Evolutionary conservation across 2,329 filamentous ascomycete genomes (phyloP).

Genomic region (Phialemoniopsis sp.): DNA sequence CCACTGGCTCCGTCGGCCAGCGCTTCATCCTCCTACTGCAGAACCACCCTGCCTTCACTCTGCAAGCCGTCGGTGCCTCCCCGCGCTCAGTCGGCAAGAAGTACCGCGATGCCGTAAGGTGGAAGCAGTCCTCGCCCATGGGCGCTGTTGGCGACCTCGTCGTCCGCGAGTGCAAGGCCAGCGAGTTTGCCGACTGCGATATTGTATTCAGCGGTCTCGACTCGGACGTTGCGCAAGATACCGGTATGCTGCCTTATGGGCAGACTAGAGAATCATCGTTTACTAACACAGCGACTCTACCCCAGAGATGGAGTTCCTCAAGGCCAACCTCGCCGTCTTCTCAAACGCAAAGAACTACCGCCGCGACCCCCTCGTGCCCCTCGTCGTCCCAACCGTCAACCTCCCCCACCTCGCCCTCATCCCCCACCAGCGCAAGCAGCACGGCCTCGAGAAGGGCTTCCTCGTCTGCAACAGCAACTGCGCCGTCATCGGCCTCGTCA

Average conservation of each 20-base stretch:
- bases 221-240: slow-evolving; percentile 85
- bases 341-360: slow-evolving; percentile 98
- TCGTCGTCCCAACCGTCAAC: slow-evolving; percentile 95
- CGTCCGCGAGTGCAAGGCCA: slow-evolving; percentile 78
- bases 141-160: slow-evolving; percentile 74
- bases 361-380: slow-evolving; percentile 81
- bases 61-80: slow-evolving; percentile 87
- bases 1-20: slow-evolving; percentile 91
- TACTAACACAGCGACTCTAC: slow-evolving; percentile 7
- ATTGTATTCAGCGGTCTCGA: slow-evolving; percentile 91
- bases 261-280: neutral
- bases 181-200: slow-evolving; percentile 84
- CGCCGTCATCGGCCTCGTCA: slow-evolving; percentile 92
- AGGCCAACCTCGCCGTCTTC: slow-evolving; percentile 85
- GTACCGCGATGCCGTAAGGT: slow-evolving; percentile 89
- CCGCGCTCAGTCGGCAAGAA: slow-evolving; percentile 86
- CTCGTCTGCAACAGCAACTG: slow-evolving; percentile 98
- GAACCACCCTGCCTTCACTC: slow-evolving; percentile 79
- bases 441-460: slow-evolving; percentile 77
- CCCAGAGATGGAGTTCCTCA: slow-evolving; percentile 84
- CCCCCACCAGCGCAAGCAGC: slow-evolving; percentile 75
- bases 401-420: slow-evolving; percentile 82
- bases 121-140: slow-evolving; percentile 90
- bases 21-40: slow-evolving; percentile 91
- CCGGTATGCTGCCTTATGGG: slow-evolving; percentile 51